Evolutionary conservation across 441 rosid genomes (phyloP).

Genomic region (Bocquillonia castaneifolia): DNA sequence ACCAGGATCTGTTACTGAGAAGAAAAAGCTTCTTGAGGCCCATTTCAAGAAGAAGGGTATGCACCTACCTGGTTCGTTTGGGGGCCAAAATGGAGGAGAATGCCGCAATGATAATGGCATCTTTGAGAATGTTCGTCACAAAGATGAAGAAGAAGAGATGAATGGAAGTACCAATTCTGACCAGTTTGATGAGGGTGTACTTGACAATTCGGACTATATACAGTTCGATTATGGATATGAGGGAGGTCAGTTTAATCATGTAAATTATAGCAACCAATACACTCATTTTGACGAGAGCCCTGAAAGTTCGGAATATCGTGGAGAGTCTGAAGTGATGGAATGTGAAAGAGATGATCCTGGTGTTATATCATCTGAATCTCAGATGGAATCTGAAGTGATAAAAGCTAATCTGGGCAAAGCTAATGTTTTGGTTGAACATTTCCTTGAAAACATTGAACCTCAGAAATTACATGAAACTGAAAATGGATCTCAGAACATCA

Average conservation of each 20-base stretch:
- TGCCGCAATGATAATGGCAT: constrained; percentile 26
- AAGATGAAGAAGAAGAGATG: constrained; percentile 32
- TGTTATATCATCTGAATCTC: constrained; percentile 29
- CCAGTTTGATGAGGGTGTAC: constrained; percentile 27
- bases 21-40: constrained; percentile 76
- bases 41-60: constrained; percentile 72
- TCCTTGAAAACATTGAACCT: constrained; percentile 21
- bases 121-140: constrained; percentile 22
- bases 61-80: constrained; percentile 39
- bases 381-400: too few relatives aligned
- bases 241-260: constrained; percentile 22
- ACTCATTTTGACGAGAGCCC: constrained; percentile 42
- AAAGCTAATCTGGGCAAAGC: constrained; percentile 20
- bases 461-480: constrained; percentile 29
- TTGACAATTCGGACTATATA: constrained; percentile 13
- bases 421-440: constrained; percentile 22
- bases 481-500: constrained; percentile 18
- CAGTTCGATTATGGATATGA: constrained; percentile 18
- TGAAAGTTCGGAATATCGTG: constrained; percentile 36
- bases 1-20: constrained; percentile 75
- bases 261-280: constrained; percentile 26
- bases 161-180: constrained; percentile 25
- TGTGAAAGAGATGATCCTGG: constrained; percentile 30
- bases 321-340: constrained; percentile 25
- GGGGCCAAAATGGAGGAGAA: constrained; percentile 33